Evolutionary conservation across 225 moss, liverwort and hornwort species (phyloP).

Genomic region (Pleurozium schreberi): DNA sequence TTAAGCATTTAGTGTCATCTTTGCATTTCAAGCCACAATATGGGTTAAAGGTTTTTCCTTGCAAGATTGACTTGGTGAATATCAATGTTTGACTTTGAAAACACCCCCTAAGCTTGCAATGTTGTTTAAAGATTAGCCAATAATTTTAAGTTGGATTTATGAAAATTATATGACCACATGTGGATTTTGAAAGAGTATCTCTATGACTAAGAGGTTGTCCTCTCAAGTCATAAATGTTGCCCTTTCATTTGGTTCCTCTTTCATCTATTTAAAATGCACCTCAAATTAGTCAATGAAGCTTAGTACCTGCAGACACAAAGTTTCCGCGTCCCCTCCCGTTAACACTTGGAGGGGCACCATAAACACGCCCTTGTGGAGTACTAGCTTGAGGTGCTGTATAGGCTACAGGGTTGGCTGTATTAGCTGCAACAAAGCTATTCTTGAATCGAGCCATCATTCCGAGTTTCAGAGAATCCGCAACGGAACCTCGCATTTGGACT

Average conservation of each 20-base stretch:
- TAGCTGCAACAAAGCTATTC: conserved; percentile 86
- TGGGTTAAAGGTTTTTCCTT: neutral
- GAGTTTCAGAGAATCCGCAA: conserved; percentile 66
- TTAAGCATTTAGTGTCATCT: neutral
- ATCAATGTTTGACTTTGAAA: neutral
- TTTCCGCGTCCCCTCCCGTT: conserved; percentile 43
- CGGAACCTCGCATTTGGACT: conserved; percentile 44
- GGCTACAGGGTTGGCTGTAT: conserved; percentile 40
- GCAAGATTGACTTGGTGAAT: neutral
- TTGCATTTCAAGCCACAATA: neutral
- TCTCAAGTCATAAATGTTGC: too few species aligned
- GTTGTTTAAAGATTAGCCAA: neutral
- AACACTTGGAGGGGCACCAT: conserved; percentile 33
- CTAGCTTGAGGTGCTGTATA: conserved; percentile 44
- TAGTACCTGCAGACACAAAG: conserved; percentile 50
- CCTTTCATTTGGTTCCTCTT: too few species aligned
- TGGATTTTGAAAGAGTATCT: neutral
- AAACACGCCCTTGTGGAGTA: conserved; percentile 36
- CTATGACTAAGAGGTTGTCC: neutral
- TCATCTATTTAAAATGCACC: too few species aligned
- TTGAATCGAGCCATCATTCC: conserved; percentile 99
- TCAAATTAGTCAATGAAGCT: too few species aligned
- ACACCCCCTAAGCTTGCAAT: neutral
- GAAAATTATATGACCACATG: neutral
- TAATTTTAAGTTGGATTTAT: neutral